Evolutionary conservation across 768 basidiomycete genomes (phyloP).

Genomic region (Hericium rajendrae): DNA sequence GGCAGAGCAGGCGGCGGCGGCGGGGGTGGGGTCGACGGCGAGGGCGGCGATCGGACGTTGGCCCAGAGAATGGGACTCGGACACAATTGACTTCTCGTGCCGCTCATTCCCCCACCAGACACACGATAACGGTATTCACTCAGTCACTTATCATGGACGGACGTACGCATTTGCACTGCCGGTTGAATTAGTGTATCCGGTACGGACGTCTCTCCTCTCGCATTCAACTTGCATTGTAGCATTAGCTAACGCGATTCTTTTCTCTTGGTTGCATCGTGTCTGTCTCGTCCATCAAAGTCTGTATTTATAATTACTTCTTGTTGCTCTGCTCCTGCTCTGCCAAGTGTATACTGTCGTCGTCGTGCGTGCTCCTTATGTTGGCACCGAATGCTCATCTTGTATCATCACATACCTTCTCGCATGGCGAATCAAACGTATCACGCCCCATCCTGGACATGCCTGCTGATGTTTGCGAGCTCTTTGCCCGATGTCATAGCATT

Average conservation of each 20-base stretch:
- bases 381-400: too few species aligned
- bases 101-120: not conserved
- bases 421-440: too few species aligned
- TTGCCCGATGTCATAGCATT: too few species aligned
- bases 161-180: slow-evolving; percentile 12
- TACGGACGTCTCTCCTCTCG: slow-evolving; percentile 15
- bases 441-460: too few species aligned
- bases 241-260: slow-evolving; percentile 21
- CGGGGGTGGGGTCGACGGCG: slow-evolving; percentile 21
- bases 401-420: too few species aligned
- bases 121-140: not conserved
- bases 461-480: too few species aligned
- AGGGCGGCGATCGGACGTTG: slow-evolving; percentile 66
- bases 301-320: slow-evolving; percentile 24
- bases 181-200: slow-evolving; percentile 28
- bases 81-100: slow-evolving; percentile 11
- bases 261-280: slow-evolving; percentile 6
- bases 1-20: slow-evolving; percentile 28
- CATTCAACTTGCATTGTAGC: slow-evolving; percentile 17
- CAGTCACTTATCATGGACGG: slow-evolving; percentile 6
- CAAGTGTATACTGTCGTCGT: slow-evolving; percentile 20
- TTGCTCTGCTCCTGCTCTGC: slow-evolving; percentile 16
- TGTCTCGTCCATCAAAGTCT: slow-evolving; percentile 15
- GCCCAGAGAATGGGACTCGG: slow-evolving; percentile 76
- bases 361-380: slow-evolving; percentile 5